phyloP scores from a whole-genome alignment of 805 yeast species.

The Sugiyamaella chiloensis region DNA sequence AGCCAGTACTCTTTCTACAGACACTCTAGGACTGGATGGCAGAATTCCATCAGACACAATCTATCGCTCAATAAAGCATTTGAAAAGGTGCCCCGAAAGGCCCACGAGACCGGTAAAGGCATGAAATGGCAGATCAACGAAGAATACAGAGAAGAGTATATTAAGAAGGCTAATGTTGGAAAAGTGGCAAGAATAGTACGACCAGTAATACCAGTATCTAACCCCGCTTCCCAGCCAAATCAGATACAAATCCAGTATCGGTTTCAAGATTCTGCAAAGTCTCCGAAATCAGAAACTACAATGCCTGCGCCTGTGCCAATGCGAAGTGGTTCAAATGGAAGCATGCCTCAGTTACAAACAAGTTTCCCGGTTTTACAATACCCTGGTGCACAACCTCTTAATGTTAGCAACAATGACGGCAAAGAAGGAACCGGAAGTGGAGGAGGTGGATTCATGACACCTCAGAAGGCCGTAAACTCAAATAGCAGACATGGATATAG shows the following conservation, averaged over 20 bases:
- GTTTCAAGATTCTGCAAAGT: neutral
- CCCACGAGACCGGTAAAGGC: slow-evolving; percentile 97
- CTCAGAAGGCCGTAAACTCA: slow-evolving; percentile 13
- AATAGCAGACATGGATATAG: neutral
- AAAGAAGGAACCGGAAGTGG: neutral
- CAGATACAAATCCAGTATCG: slow-evolving; percentile 9
- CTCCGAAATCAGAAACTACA: slow-evolving; percentile 6
- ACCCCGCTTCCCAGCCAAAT: slow-evolving; percentile 23
- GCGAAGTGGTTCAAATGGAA: neutral
- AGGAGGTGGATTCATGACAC: slow-evolving; percentile 17
- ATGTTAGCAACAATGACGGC: neutral
- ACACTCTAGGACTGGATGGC: slow-evolving; percentile 95
- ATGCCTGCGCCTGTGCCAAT: neutral
- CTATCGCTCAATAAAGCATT: slow-evolving; percentile 93
- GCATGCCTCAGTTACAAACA: neutral
- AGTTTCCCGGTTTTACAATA: neutral
- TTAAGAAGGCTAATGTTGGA: slow-evolving; percentile 76
- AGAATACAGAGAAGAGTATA: slow-evolving; percentile 75
- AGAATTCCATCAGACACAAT: slow-evolving; percentile 94
- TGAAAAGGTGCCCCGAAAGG: slow-evolving; percentile 93
- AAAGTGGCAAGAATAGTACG: slow-evolving; percentile 18
- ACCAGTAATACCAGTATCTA: neutral
- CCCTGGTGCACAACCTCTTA: neutral
- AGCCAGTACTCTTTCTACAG: slow-evolving; percentile 87
- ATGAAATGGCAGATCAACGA: slow-evolving; percentile 98